These are phyloP conservation scores for Rubroboletus pulcherrimus DNA, from an alignment of 768 basidiomycete species.

Conservation along the genomic window DNA sequence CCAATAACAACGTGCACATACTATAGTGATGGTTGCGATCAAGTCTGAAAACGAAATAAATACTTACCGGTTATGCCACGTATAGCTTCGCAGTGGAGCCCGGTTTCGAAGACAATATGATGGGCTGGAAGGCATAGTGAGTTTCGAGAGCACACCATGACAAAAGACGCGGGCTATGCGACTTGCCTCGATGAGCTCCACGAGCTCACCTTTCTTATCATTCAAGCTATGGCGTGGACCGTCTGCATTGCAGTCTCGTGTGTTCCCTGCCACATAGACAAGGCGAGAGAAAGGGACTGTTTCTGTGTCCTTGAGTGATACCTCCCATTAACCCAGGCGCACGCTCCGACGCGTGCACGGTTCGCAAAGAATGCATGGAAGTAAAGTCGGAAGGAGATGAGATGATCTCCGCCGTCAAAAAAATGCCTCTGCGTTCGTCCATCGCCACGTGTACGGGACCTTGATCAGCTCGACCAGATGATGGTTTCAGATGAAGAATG, in stretches of 20 bases:
- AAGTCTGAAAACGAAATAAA: background rate
- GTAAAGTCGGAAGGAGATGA: background rate
- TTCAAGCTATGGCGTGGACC: background rate
- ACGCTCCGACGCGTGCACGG: background rate
- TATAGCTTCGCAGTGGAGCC: background rate
- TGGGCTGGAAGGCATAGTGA: background rate
- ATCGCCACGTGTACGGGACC: no score
- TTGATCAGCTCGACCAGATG: no score
- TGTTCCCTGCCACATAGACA: background rate
- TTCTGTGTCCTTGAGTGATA: background rate
- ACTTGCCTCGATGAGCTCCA: background rate
- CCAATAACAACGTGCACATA: background rate
- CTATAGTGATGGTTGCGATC: background rate
- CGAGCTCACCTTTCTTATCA: background rate
- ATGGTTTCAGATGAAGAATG: background rate
- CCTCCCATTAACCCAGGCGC: background rate
- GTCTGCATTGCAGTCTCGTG: background rate
- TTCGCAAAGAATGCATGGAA: background rate
- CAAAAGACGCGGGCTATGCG: background rate
- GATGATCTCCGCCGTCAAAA: background rate
- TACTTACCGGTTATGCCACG: background rate
- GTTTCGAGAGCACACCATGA: background rate
- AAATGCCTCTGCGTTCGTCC: background rate
- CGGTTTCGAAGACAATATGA: background rate
- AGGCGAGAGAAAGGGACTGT: background rate